phyloP scores from a whole-genome alignment of 164 flowering plant genomes.

The grape (Vitis vinifera) region DNA sequence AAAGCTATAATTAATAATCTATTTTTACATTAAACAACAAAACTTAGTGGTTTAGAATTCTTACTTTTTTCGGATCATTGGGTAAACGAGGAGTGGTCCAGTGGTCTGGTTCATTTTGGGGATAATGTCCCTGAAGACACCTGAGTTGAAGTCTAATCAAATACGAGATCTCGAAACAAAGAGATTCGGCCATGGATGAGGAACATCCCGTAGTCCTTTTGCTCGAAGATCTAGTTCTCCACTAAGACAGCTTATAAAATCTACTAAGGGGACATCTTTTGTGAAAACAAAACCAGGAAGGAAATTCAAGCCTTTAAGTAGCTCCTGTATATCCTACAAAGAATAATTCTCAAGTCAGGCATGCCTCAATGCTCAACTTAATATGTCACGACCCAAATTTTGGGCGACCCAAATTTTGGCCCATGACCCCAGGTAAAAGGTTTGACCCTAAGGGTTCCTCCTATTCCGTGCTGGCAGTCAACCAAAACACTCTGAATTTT shows the following conservation, averaged over 20 bases:
- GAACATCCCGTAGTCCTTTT: constrained; percentile 77
- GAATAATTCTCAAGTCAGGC: no score
- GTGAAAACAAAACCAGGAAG: constrained; percentile 41
- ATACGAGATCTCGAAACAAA: constrained; percentile 68
- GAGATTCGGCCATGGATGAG: constrained; percentile 92
- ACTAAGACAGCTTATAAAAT: constrained; percentile 54
- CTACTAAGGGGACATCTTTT: constrained; percentile 52
- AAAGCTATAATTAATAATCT: no score
- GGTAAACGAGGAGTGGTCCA: constrained; percentile 69
- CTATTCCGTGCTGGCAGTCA: background rate
- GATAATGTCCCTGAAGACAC: constrained; percentile 55
- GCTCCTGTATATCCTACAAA: constrained; percentile 49
- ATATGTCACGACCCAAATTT: no score
- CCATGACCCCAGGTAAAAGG: no score
- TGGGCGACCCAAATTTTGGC: no score
- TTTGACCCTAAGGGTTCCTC: no score
- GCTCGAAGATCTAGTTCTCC: constrained; percentile 57
- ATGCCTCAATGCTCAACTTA: no score
- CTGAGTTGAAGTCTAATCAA: constrained; percentile 43
- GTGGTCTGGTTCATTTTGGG: constrained; percentile 32
- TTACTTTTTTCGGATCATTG: constrained; percentile 65
- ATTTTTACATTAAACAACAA: no score
- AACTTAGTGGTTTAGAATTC: constrained; percentile 5
- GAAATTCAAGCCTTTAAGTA: constrained; percentile 43
- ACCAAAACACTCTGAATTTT: no score